Conservation (phyloP, 345 rosid genomes). For the Mallotus nudiflorus region DNA sequence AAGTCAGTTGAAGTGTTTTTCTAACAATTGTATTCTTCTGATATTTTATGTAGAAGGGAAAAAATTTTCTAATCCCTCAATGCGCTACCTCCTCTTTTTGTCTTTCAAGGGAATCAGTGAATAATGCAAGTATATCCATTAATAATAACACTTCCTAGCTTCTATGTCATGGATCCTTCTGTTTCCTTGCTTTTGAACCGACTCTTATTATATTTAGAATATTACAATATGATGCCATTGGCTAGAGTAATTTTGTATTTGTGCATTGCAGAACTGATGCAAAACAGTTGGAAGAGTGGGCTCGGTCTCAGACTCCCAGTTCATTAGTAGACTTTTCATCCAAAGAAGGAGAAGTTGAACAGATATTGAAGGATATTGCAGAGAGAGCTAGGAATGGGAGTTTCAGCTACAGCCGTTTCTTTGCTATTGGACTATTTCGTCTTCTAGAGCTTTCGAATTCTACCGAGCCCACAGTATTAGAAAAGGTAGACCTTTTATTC, state of each 20-base stretch:
- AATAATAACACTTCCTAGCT: too few species aligned
- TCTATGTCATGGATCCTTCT: neutral
- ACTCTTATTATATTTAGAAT: neutral
- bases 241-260: slow-evolving; percentile 10
- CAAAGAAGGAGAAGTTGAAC: slow-evolving; percentile 86
- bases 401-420: slow-evolving; percentile 97
- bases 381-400: slow-evolving; percentile 72
- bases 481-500: slow-evolving; percentile 57
- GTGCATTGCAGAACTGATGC: slow-evolving; percentile 63
- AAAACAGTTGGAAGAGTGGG: slow-evolving; percentile 93
- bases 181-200: neutral
- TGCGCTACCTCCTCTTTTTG: too few species aligned
- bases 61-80: neutral
- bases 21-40: too few species aligned
- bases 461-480: slow-evolving; percentile 79
- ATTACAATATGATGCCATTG: neutral
- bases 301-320: slow-evolving; percentile 57
- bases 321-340: slow-evolving; percentile 72
- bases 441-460: slow-evolving; percentile 91
- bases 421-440: slow-evolving; percentile 93
- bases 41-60: too few species aligned
- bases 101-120: too few species aligned
- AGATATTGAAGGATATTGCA: slow-evolving; percentile 68
- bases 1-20: too few species aligned
- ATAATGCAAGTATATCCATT: too few species aligned